phyloP scores from a whole-genome alignment of 768 basidiomycete species.

The Lentinus brumalis region DNA sequence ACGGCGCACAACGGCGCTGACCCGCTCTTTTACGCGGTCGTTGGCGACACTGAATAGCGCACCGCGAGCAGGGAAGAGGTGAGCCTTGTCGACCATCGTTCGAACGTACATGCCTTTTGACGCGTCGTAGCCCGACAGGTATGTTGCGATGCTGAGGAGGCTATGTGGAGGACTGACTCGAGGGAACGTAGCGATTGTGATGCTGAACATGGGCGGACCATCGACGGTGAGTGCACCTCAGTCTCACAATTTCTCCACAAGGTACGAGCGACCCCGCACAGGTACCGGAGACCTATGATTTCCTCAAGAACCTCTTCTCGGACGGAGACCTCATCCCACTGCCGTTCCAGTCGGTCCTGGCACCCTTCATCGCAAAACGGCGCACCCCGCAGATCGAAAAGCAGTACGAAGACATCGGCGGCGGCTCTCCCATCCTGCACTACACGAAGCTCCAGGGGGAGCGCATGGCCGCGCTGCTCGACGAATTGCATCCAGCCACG shows the following conservation, averaged over 20 bases:
- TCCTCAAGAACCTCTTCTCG: conserved; percentile 88
- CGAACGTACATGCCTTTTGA: background rate
- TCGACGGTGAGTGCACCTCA: conserved; percentile 64
- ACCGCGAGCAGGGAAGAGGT: conserved; percentile 49
- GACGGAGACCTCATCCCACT: conserved; percentile 94
- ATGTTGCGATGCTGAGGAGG: background rate
- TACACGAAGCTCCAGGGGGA: conserved; percentile 90
- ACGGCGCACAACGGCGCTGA: conserved; percentile 22
- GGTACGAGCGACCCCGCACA: conserved; percentile 30
- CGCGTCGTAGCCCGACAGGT: conserved; percentile 29
- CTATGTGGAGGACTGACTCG: background rate
- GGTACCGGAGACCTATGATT: conserved; percentile 92
- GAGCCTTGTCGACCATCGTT: background rate
- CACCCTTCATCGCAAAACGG: conserved; percentile 85
- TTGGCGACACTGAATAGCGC: conserved; percentile 48
- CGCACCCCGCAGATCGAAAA: conserved; percentile 92
- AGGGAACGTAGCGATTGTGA: conserved; percentile 68
- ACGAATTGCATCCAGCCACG: conserved; percentile 90
- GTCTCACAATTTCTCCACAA: no score
- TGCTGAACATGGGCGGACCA: conserved; percentile 99
- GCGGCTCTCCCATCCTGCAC: conserved; percentile 91
- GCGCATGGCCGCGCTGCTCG: conserved; percentile 86
- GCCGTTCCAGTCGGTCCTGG: conserved; percentile 86
- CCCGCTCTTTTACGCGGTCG: conserved; percentile 39
- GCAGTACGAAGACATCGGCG: conserved; percentile 94